Base-by-base conservation (phyloP, 108 stramenopile genomes). In the Chaetoceros muelleri region DNA sequence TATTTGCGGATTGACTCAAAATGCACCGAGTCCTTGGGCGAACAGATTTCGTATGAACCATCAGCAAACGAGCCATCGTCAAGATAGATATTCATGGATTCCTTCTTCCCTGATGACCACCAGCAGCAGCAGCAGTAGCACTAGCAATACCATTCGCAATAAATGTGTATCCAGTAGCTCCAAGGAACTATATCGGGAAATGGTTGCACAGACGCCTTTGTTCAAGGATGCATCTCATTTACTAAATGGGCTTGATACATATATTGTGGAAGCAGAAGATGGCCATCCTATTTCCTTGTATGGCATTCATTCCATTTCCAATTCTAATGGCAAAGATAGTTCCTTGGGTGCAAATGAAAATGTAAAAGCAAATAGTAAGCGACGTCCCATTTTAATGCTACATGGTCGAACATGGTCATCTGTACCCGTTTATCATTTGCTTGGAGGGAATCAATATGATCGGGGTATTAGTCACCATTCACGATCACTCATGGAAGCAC, bases 351-450 rank as follows among this genome's bases (percentile, higher is more conserved):
- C 10, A 8, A n/a, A 18, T 20, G 16, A 25, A n/a, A 28, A 40
- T 44, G 7, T n/a, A 28, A 30, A 24, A 49, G 13, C 16, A 17
- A 40, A 49, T 30, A 53, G 56, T 22, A 61, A 68, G 17, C 46
- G 71, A 53, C 64, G 57, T n/a, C 83, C 83, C 3, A 46, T 93
- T 3, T 55, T 93, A 30, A 45, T 93, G 53, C 56, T 93, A 20
- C 91, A 93, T 60, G 91, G 91, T 18, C 67, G 91, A 20, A 93
- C 91, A 1, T 93, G 91, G 91, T 87, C 85, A 26, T 82, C 82
- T 10, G 78, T 93, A 2, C 86, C 91, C 0, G 91, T 93, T 8
- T 93, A 83, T 60, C 85, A 93, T 62, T 71, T 93, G 19, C 25
- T 70, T 49, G 75, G 69, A 28, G 80, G 75, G 21, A 53, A 45